Percentiles rank a stretch among this genome's conserved stretches.
Conservation (phyloP, 1,284 basidiomycete genomes). For the Microbotryum lychnidis-dioicae region DNA sequence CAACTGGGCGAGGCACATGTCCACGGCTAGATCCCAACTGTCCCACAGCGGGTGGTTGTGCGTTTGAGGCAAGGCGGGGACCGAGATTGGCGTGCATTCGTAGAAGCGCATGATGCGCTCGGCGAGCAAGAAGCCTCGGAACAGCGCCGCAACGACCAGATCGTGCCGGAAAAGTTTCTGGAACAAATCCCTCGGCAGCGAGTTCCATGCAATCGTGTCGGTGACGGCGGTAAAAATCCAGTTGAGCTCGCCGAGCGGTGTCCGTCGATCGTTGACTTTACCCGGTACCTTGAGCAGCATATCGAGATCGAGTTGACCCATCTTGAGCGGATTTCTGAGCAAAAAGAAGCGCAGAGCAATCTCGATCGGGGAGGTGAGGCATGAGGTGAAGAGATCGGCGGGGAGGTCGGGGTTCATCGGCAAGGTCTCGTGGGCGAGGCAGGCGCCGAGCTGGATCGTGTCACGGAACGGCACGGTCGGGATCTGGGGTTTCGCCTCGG, state of each 20-base stretch:
- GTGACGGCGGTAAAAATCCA: slow-evolving; percentile 99
- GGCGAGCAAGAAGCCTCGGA: slow-evolving; percentile 92
- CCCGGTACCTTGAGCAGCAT: slow-evolving; percentile 95
- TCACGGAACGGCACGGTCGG: slow-evolving; percentile 62
- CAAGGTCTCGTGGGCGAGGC: slow-evolving; percentile 79
- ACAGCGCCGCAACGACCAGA: slow-evolving; percentile 87
- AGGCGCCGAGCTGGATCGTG: slow-evolving; percentile 91
- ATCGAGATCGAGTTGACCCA: slow-evolving; percentile 53
- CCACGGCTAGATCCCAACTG: slow-evolving; percentile 95
- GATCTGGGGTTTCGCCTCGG: slow-evolving; percentile 43
- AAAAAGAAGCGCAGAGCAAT: slow-evolving; percentile 92
- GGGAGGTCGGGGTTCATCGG: slow-evolving; percentile 95
- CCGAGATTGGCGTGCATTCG: slow-evolving; percentile 91
- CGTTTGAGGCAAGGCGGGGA: slow-evolving; percentile 82
- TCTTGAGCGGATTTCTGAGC: slow-evolving; percentile 67
- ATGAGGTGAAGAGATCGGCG: slow-evolving; percentile 94
- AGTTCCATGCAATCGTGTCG: slow-evolving; percentile 98
- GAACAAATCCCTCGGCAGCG: slow-evolving; percentile 87
- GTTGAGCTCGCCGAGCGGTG: slow-evolving; percentile 92
- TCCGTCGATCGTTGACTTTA: slow-evolving; percentile 89
- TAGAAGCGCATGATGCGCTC: slow-evolving; percentile 98
- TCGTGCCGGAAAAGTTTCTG: slow-evolving; percentile 92
- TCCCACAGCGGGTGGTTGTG: slow-evolving; percentile 95
- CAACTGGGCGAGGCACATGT: slow-evolving; percentile 87
- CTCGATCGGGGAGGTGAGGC: slow-evolving; percentile 95